Evolutionary conservation across 2,329 filamentous ascomycete genomes (phyloP).

Genomic region (Endocalyx cinctus): DNA sequence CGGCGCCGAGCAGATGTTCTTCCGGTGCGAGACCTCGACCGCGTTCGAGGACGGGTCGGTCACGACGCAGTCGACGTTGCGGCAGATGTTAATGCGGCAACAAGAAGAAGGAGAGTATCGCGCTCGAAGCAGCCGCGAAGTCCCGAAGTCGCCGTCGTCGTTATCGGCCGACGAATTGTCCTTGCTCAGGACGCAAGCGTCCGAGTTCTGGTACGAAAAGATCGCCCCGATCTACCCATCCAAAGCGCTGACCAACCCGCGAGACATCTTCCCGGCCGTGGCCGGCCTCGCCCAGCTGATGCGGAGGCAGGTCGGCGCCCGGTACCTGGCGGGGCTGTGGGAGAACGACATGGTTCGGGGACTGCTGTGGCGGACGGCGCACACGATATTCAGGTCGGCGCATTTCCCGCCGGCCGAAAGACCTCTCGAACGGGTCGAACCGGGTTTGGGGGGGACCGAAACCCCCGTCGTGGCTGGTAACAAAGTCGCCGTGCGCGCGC

Average conservation of each 20-base stretch:
- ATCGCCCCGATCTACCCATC: constrained; percentile 9
- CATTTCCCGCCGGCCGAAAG: neutral
- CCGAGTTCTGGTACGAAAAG: constrained; percentile 16
- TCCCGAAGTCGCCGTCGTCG: neutral
- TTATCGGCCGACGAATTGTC: too few relatives aligned
- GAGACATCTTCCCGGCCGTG: constrained; percentile 17
- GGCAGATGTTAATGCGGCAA: too few relatives aligned
- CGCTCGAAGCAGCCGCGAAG: too few relatives aligned
- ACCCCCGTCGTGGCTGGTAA: too few relatives aligned
- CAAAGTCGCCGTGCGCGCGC: constrained; percentile 6
- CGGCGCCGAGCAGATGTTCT: constrained; percentile 10
- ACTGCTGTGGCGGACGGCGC: constrained; percentile 13
- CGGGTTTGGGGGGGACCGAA: too few relatives aligned
- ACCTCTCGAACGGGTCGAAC: constrained; percentile 2
- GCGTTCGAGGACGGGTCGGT: constrained; percentile 11
- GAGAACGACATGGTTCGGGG: constrained; percentile 18
- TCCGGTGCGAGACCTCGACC: constrained; percentile 10
- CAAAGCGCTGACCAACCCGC: constrained; percentile 10
- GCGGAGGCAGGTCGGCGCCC: constrained; percentile 11
- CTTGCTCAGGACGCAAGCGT: too few relatives aligned
- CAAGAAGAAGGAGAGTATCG: too few relatives aligned
- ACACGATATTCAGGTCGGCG: neutral
- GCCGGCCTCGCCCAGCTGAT: constrained; percentile 15
- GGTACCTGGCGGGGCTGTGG: constrained; percentile 19
- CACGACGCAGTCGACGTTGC: too few relatives aligned